Conservation (phyloP, 352 stramenopile species). For the Globisporangium parvum region DNA sequence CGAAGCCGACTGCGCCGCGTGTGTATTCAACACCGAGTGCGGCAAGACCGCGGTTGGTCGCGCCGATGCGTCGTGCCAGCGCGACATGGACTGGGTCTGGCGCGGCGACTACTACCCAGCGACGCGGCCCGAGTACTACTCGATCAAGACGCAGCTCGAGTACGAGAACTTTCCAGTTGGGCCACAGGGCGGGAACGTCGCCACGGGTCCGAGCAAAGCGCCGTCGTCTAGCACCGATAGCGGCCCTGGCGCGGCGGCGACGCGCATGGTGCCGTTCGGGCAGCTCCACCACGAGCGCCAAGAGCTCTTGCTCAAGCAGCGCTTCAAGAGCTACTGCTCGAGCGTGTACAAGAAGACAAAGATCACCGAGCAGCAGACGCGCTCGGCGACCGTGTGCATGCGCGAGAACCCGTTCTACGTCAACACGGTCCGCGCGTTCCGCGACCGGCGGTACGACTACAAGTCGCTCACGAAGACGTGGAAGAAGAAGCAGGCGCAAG, state of each 20-base stretch:
- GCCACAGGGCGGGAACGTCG: not conserved
- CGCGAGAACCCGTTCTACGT: slow-evolving; percentile 99
- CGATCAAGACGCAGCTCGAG: slow-evolving; percentile 94
- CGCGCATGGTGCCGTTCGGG: slow-evolving; percentile 46
- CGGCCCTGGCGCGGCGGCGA: not conserved
- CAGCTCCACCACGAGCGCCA: slow-evolving; percentile 55
- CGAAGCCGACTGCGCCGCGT: slow-evolving; percentile 94
- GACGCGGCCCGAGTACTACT: slow-evolving; percentile 92
- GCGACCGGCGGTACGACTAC: slow-evolving; percentile 99
- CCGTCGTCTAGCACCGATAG: not conserved
- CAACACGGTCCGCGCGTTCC: slow-evolving; percentile 98
- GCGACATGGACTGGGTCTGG: slow-evolving; percentile 98
- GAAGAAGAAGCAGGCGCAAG: slow-evolving; percentile 75
- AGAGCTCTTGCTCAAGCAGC: slow-evolving; percentile 63
- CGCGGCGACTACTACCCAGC: slow-evolving; percentile 95
- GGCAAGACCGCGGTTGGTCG: slow-evolving; percentile 62
- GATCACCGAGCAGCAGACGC: slow-evolving; percentile 93
- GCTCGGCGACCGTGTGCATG: slow-evolving; percentile 97
- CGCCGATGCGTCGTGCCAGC: slow-evolving; percentile 91
- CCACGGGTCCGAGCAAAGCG: not conserved
- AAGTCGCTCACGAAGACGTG: slow-evolving; percentile 98
- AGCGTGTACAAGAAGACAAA: slow-evolving; percentile 98
- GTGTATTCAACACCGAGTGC: slow-evolving; percentile 89
- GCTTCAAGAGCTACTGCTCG: slow-evolving; percentile 93
- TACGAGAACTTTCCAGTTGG: slow-evolving; percentile 78